Conservation (phyloP, 2,329 filamentous ascomycete species). For the Fusarium nematophilum region DNA sequence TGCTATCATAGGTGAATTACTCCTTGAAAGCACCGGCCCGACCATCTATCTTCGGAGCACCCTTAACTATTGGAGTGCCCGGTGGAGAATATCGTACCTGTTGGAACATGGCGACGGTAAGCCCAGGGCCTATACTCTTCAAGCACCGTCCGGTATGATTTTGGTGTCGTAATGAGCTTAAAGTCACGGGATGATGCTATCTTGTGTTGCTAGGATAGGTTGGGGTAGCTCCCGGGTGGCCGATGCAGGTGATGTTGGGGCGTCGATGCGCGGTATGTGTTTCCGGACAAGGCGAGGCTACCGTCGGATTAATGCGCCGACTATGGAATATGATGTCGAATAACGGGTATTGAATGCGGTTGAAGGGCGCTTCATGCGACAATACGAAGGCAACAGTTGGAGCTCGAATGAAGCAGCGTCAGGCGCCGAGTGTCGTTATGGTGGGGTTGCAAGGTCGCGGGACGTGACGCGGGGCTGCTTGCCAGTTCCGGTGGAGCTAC, state of each 20-base stretch:
- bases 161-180: slow-evolving; percentile 1
- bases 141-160: background rate
- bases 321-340: background rate
- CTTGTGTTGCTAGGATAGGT: slow-evolving; percentile 21
- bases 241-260: slow-evolving; percentile 1
- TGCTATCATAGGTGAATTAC: slow-evolving; percentile 26
- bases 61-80: too few species aligned
- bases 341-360: background rate
- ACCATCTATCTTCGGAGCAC: too few species aligned
- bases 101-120: slow-evolving; percentile 44
- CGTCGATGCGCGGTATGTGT: slow-evolving; percentile 11
- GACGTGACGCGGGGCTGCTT: slow-evolving; percentile 32
- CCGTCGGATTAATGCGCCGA: background rate
- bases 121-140: background rate
- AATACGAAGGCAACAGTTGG: slow-evolving; percentile 4
- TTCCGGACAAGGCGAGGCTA: background rate
- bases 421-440: slow-evolving; percentile 30
- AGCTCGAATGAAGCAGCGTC: slow-evolving; percentile 15
- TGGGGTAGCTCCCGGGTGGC: slow-evolving; percentile 11
- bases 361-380: background rate
- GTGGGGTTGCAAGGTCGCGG: slow-evolving; percentile 28
- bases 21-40: slow-evolving; percentile 5
- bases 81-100: slow-evolving; percentile 35
- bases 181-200: slow-evolving; percentile 31
- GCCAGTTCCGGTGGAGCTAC: slow-evolving; percentile 24